A percentile compares a stretch with the other conserved stretches of the same genome.
Evolutionary conservation across 176 grass and related monocot species (phyloP).

Genomic region (Oryza australiensis): DNA sequence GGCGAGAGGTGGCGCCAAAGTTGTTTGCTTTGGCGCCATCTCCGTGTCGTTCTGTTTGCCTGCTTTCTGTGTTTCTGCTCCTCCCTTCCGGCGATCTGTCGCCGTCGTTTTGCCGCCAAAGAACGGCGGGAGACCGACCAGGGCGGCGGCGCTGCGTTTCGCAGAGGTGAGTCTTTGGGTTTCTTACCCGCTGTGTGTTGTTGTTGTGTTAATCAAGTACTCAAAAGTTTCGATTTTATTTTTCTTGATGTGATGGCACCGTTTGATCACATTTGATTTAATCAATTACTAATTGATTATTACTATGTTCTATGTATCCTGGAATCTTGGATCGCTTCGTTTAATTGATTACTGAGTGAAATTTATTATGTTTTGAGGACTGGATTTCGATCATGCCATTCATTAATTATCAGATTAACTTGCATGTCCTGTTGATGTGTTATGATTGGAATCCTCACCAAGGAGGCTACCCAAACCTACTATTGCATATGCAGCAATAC

Average conservation of each 20-base stretch:
- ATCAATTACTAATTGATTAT: neutral
- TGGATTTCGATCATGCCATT: neutral
- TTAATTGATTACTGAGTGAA: neutral
- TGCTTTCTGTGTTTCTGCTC: too few relatives aligned
- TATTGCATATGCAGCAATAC: neutral
- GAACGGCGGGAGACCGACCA: neutral
- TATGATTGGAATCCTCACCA: neutral
- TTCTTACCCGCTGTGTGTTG: neutral
- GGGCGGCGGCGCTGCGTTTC: neutral
- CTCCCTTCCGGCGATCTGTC: neutral
- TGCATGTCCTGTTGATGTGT: neutral
- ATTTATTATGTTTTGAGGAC: neutral
- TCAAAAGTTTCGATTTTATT: neutral
- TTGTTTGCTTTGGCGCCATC: too few relatives aligned
- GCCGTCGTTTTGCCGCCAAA: neutral
- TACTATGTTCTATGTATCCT: neutral
- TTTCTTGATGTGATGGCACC: neutral
- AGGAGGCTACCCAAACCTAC: neutral
- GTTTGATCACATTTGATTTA: neutral
- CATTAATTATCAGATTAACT: neutral
- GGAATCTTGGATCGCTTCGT: neutral
- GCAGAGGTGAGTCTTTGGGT: neutral
- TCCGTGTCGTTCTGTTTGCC: too few relatives aligned
- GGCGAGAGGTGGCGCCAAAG: too few relatives aligned
- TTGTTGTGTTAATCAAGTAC: neutral